Conservation (phyloP, 306 rosid genomes). For the Prosopis cineraria region DNA sequence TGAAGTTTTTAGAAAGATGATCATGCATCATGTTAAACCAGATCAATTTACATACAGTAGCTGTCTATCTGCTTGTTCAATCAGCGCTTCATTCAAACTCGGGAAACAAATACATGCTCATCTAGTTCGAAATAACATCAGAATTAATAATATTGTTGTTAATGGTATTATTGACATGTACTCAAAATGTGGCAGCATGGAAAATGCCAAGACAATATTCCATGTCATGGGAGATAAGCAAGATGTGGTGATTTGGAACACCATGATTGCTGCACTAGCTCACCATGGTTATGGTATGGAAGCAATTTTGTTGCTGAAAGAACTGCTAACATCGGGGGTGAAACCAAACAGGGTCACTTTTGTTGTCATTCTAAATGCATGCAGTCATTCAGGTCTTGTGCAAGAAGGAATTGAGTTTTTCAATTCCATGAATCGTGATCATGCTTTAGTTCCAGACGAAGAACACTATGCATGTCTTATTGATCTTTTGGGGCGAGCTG, state of each 20-base stretch:
- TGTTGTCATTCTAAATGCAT: conserved; percentile 64
- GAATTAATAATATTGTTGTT: conserved; percentile 64
- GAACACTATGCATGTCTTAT: conserved; percentile 77
- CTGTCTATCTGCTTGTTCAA: conserved; percentile 79
- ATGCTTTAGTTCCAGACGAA: conserved; percentile 63
- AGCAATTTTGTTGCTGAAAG: conserved; percentile 55
- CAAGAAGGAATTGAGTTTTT: conserved; percentile 70
- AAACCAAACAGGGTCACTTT: conserved; percentile 66
- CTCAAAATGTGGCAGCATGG: conserved; percentile 75
- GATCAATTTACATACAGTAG: conserved; percentile 84
- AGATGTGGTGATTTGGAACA: conserved; percentile 78
- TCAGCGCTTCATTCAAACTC: conserved; percentile 60
- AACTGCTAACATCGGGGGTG: conserved; percentile 62
- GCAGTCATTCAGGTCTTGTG: conserved; percentile 77
- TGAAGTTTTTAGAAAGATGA: conserved; percentile 63
- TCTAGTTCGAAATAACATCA: conserved; percentile 61
- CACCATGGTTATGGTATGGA: conserved; percentile 65
- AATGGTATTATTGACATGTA: conserved; percentile 85
- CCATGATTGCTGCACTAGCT: conserved; percentile 70
- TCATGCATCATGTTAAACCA: conserved; percentile 49
- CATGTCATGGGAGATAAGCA: conserved; percentile 48
- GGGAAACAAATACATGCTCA: conserved; percentile 70
- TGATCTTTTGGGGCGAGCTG: conserved; percentile 70
- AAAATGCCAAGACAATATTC: conserved; percentile 53
- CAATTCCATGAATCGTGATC: conserved; percentile 58